A percentile compares a stretch with the other conserved stretches of the same genome.
phyloP scores from a whole-genome alignment of 2,329 filamentous ascomycete genomes.

The Zelopaecilomyces penicillatus region DNA sequence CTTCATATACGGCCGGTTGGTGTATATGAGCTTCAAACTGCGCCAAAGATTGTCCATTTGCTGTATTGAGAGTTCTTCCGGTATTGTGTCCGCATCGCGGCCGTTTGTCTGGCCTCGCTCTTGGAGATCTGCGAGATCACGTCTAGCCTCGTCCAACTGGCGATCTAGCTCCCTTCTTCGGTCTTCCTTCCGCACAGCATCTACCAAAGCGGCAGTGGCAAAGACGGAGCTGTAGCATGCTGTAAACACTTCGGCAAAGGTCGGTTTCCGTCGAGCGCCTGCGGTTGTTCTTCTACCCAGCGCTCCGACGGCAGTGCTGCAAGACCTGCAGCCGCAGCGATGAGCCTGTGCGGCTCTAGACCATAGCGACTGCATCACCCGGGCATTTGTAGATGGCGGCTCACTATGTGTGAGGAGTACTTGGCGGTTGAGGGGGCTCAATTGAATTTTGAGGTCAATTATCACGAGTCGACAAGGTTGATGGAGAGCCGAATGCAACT shows the following conservation, averaged over 20 bases:
- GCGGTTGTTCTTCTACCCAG: slow-evolving; percentile 43
- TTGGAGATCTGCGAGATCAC: slow-evolving; percentile 34
- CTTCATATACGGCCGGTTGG: slow-evolving; percentile 27
- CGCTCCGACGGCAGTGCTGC: slow-evolving; percentile 41
- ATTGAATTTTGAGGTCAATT: slow-evolving; percentile 3
- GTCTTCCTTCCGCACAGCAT: slow-evolving; percentile 50
- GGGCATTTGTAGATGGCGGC: slow-evolving; percentile 14
- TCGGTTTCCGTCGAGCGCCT: slow-evolving; percentile 40
- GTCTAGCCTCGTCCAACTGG: slow-evolving; percentile 47
- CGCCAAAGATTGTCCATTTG: slow-evolving; percentile 26
- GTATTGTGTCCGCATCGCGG: slow-evolving; percentile 6
- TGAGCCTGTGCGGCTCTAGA: slow-evolving; percentile 56
- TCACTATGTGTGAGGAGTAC: not conserved
- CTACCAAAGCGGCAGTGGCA: slow-evolving; percentile 54
- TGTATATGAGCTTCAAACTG: slow-evolving; percentile 21
- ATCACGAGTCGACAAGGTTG: not conserved
- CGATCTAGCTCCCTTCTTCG: slow-evolving; percentile 53
- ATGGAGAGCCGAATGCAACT: slow-evolving; percentile 5
- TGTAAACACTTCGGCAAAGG: slow-evolving; percentile 49
- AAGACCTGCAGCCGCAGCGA: slow-evolving; percentile 56
- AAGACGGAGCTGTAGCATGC: slow-evolving; percentile 61
- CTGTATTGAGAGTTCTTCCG: slow-evolving; percentile 13
- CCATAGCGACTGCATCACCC: slow-evolving; percentile 60
- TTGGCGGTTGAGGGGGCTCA: not conserved
- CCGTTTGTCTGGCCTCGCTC: slow-evolving; percentile 19